These are phyloP conservation scores for Nakazawaea anatomiae DNA, from an alignment of 805 yeast species.

Conservation along the genomic window DNA sequence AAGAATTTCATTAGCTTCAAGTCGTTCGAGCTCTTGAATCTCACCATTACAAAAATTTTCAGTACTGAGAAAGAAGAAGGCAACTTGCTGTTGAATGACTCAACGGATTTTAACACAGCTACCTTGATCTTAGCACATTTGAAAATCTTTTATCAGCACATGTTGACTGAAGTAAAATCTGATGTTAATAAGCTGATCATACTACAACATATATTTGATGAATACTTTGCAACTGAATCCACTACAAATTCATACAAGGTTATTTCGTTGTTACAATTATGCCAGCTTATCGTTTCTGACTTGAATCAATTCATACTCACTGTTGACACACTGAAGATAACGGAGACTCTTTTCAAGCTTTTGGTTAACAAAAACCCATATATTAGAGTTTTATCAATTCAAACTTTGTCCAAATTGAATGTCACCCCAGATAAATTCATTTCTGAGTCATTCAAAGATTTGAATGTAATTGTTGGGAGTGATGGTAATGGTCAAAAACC, in stretches of 20 bases:
- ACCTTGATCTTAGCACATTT: conserved; percentile 20
- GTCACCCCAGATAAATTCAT: not conserved
- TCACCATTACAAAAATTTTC: conserved; percentile 19
- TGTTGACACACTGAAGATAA: conserved; percentile 21
- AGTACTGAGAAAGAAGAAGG: conserved; percentile 7
- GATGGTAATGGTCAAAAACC: not conserved
- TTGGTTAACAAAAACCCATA: conserved; percentile 31
- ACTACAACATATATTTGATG: conserved; percentile 10
- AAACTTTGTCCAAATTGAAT: conserved; percentile 23
- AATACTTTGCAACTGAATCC: not conserved
- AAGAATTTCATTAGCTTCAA: conserved; percentile 24
- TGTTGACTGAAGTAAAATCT: conserved; percentile 24
- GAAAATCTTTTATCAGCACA: conserved; percentile 21
- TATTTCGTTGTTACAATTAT: conserved; percentile 20
- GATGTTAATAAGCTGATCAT: conserved; percentile 27
- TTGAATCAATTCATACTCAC: conserved; percentile 26
- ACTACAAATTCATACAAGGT: conserved; percentile 9
- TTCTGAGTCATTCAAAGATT: not conserved
- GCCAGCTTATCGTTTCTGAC: conserved; percentile 20
- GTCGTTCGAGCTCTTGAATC: conserved; percentile 21
- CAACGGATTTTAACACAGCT: conserved; percentile 15
- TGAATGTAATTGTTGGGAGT: not conserved
- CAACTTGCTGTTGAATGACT: not conserved
- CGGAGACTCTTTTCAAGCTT: conserved; percentile 28
- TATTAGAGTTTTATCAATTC: conserved; percentile 35